A percentile compares a stretch with the other conserved stretches of the same genome.
phyloP scores from a whole-genome alignment of 2,329 filamentous ascomycete species.

The Ceratocystis ficicola region DNA sequence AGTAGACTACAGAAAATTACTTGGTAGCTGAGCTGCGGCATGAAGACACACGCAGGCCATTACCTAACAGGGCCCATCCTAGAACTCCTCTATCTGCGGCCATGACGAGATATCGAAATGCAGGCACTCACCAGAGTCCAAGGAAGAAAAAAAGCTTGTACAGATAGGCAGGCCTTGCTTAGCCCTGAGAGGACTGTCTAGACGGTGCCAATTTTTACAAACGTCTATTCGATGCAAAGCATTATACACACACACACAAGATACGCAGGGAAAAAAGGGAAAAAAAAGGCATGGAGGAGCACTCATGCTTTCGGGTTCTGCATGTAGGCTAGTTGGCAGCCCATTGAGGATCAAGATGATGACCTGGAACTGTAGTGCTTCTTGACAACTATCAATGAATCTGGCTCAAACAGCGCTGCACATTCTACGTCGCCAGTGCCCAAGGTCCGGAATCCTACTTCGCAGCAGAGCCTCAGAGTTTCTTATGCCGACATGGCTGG shows the following conservation, averaged over 20 bases:
- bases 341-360: conserved; percentile 6
- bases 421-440: not conserved
- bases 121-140: not conserved
- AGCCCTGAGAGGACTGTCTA: too few species aligned
- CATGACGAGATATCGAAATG: not conserved
- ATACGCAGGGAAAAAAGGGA: not conserved
- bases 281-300: not conserved
- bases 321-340: conserved; percentile 7
- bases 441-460: not conserved
- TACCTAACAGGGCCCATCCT: not conserved
- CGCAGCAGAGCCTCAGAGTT: not conserved
- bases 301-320: conserved; percentile 1
- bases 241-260: not conserved
- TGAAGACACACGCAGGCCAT: conserved; percentile 7
- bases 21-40: not conserved
- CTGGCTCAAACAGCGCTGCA: not conserved
- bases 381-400: conserved; percentile 2
- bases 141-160: not conserved
- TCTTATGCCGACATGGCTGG: not conserved
- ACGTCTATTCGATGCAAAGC: not conserved
- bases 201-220: not conserved
- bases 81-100: not conserved
- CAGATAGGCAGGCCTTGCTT: not conserved
- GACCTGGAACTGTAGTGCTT: conserved; percentile 4
- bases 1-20: not conserved